Evolutionary conservation across 2,329 filamentous ascomycete genomes (phyloP), one percentile per base, ranked within the genome.

Genomic region (Sordariomycetes sp.): DNA sequence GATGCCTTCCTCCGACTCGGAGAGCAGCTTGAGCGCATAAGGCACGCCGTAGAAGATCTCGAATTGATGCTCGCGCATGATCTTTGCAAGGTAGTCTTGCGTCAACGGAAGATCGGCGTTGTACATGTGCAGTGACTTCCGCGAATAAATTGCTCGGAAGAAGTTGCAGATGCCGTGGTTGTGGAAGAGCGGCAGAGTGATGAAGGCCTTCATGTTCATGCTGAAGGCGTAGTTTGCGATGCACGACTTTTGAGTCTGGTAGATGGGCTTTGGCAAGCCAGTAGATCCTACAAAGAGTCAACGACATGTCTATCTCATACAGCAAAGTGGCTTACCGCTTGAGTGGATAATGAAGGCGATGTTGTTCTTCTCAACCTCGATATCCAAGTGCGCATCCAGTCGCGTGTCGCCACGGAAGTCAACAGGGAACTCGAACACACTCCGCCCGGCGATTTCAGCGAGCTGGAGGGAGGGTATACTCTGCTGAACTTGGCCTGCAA

Each of bases 191-290:
- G 75, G 73, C 19, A 75, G 49, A 5, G 72, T 70, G 39, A 72
- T 63, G 14, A 78, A 71, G 1, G 64, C 60, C 29, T 57, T 60
- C 54, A 70, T 52, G 12, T 52, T 39, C 45, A 55, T 57, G 37
- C 43, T 48, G 17, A 39, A 41, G 25, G 57, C 46, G 37, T 66
- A 71, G 40, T 71, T 73, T 25, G 57, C 55, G 11, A 77, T 47
- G 20, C 61, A 64, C 6, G 66, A 58, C 17, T 52, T 51, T 31
- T 80, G 71, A 1, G 64, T 70, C 39, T 75, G 67, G 43, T 65
- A 72, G 35, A 80, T 76, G 2, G 75, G 73, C 41, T 79, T 79
- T 0, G 75, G 75, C 6, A 78, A 58, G 1, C 75, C 74, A 6
- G 76, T 78, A 0, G 69, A 75, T n/a, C 75, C 74, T 48, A 36